These are phyloP conservation scores for Boletus sensibilis DNA, from an alignment of 768 basidiomycete genomes.

Conservation along the genomic window DNA sequence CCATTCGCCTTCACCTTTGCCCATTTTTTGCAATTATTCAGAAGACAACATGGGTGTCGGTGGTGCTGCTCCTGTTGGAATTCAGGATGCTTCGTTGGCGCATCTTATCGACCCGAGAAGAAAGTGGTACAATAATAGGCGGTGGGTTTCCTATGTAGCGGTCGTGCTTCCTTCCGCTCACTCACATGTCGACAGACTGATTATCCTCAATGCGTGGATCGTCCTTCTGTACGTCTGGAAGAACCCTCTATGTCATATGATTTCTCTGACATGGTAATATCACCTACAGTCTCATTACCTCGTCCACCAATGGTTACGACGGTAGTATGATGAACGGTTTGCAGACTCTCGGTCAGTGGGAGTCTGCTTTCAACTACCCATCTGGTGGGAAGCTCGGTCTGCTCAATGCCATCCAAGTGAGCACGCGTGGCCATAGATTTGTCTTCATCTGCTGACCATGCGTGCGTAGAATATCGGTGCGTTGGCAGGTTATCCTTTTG, in stretches of 20 bases:
- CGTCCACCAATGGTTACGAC: slow-evolving; percentile 74
- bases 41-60: slow-evolving; percentile 51
- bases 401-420: slow-evolving; percentile 71
- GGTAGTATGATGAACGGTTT: slow-evolving; percentile 81
- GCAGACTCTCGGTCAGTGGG: slow-evolving; percentile 67
- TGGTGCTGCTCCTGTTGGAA: slow-evolving; percentile 37
- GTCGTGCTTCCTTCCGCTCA: neutral
- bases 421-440: neutral
- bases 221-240: slow-evolving; percentile 50
- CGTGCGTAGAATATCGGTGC: slow-evolving; percentile 60
- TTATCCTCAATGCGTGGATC: slow-evolving; percentile 68
- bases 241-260: neutral
- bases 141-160: slow-evolving; percentile 38
- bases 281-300: slow-evolving; percentile 60
- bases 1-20: slow-evolving; percentile 8
- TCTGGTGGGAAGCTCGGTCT: slow-evolving; percentile 58
- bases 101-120: slow-evolving; percentile 63
- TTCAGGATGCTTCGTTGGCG: slow-evolving; percentile 37
- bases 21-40: neutral
- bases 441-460: neutral
- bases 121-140: slow-evolving; percentile 76
- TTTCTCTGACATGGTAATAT: neutral
- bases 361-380: slow-evolving; percentile 57
- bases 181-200: slow-evolving; percentile 41
- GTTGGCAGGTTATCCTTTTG: slow-evolving; percentile 66